Evolutionary conservation across 2,329 filamentous ascomycete species (phyloP), one percentile per base, ranked within the genome.

Genomic region (Ophiostoma perfectum): DNA sequence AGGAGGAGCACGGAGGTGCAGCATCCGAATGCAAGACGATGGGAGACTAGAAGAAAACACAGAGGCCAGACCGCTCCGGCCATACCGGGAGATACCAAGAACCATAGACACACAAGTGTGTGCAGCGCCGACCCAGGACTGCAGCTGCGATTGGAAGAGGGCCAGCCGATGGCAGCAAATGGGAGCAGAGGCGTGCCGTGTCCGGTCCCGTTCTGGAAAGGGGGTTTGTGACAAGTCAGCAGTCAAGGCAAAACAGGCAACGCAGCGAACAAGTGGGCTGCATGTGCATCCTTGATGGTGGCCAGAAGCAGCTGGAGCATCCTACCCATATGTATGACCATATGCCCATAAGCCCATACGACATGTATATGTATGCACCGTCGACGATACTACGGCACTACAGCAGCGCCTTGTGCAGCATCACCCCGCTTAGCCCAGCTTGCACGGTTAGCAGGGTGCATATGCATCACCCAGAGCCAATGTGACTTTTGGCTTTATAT

Each of bases 351-450:
- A 27, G 27, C 27, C 27, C 49, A 55, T 36, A 55, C 49, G 18
- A 27, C 11, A 27, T 27, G 42, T 60, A 12, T 38, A 16, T 52
- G n/a, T 60, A 38, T 60, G 27, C 55, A 60, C 14, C 55, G 38
- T 39, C 49, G 49, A 27, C 27, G 27, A 27, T 27, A 27, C 27
- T 27, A 27, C 27, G 27, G 27, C 27, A 27, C 27, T 27, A 27
- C 27, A 27, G 27, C 27, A 27, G 27, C 27, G 27, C 2, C 42
- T 7, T 14, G 38, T 63, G 60, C 60, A 42, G 60, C 60, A 63
- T 27, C 60, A 62, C 58, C 58, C 38, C 58, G 58, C 58, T 41
- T 16, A 62, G 18, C n/a, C 60, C 60, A 62, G 58, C 58, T 39
- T 41, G 39, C 60, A 63, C 60, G 38, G 60, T 42, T 63, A 18